phyloP scores from a whole-genome alignment of 371 early-diverging fungal genomes.

The Syncephalastrum contaminatum region DNA sequence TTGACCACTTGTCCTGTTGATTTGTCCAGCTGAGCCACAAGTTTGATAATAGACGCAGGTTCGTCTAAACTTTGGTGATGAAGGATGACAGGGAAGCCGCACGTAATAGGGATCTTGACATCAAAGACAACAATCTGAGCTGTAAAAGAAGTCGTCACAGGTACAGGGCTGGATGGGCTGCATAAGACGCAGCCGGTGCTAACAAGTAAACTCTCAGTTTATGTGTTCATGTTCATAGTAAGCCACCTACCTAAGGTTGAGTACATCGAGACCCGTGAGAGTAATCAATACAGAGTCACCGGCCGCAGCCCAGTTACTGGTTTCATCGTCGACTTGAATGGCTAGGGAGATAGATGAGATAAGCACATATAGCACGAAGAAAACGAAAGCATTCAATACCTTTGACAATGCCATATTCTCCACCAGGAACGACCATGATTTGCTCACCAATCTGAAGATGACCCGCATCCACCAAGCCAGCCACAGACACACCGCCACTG shows the following conservation, averaged over 20 bases:
- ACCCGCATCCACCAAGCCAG: slow-evolving; percentile 87
- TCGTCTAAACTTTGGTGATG: slow-evolving; percentile 83
- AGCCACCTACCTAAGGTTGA: slow-evolving; percentile 64
- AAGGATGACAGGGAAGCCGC: slow-evolving; percentile 84
- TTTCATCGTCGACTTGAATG: slow-evolving; percentile 71
- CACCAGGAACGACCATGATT: slow-evolving; percentile 80
- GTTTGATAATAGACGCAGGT: slow-evolving; percentile 71
- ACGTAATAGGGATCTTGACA: slow-evolving; percentile 83
- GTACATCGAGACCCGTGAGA: slow-evolving; percentile 76
- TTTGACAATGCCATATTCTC: slow-evolving; percentile 76
- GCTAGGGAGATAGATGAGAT: slow-evolving; percentile 35
- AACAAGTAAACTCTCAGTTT: neutral
- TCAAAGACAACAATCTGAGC: slow-evolving; percentile 94
- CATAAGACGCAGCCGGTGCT: slow-evolving; percentile 83
- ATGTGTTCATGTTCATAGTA: neutral
- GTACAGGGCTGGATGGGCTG: slow-evolving; percentile 62
- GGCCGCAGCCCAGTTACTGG: slow-evolving; percentile 86
- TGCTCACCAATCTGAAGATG: slow-evolving; percentile 84
- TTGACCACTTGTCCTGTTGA: slow-evolving; percentile 80
- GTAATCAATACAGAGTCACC: slow-evolving; percentile 88
- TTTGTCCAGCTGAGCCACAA: slow-evolving; percentile 77
- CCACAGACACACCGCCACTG: slow-evolving; percentile 71
- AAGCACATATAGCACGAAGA: neutral
- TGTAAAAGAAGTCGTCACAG: slow-evolving; percentile 69
- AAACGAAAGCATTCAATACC: slow-evolving; percentile 35